Base-by-base conservation (phyloP, 352 stramenopile species). In the Lagenidium sp. region DNA sequence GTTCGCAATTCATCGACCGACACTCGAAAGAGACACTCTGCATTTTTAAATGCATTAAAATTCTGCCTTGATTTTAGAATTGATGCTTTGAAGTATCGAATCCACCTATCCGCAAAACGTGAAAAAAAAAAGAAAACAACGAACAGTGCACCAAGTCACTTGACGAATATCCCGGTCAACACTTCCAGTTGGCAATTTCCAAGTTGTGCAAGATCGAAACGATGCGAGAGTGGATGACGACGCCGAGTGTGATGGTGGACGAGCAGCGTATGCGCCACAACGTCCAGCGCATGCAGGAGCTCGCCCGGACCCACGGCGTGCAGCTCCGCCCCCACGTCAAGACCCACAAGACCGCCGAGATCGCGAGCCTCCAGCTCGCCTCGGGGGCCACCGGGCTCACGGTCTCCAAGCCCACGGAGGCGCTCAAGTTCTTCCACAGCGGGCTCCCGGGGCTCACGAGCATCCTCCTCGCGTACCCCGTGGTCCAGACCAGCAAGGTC, bases 341-440 rank as follows among this genome's bases (percentile, higher is more conserved):
- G 62, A 85, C 72, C 41, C 76, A 89, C 73, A 89, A 89, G 57
- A 85, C 65, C 19, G 50, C 71, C 12, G 76, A 89, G 52, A 75
- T 85, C 52, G 60, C 76, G 25, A 26, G 48, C 23, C 53, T 77
- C 47, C 72, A 83, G 44, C 56, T 88, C 23, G 48, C 36, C 19
- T 57, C 66, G 3, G 76, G 76, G 16, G 76, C 72, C 4, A 63
- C 60, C 30, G 76, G 72, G 11, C 45, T 88, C 42, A 85, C 76
- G 13, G 60, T 81, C 2, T 84, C 76, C 25, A 88, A 88, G 47
- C 70, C 72, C 12, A 67, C 65, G 2, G 76, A 88, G 47, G 76
- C 68, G 28, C 63, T 82, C 53, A 60, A 67, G 34, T 88, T 85
- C 47, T 49, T 88, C 24, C 68, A 70, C 28, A 65, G 53, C 36